Percentiles rank a stretch among this genome's conserved stretches.
These are phyloP conservation scores for Aureobasidium sp. DNA, from an alignment of 2,329 filamentous ascomycete genomes.

Conservation along the genomic window DNA sequence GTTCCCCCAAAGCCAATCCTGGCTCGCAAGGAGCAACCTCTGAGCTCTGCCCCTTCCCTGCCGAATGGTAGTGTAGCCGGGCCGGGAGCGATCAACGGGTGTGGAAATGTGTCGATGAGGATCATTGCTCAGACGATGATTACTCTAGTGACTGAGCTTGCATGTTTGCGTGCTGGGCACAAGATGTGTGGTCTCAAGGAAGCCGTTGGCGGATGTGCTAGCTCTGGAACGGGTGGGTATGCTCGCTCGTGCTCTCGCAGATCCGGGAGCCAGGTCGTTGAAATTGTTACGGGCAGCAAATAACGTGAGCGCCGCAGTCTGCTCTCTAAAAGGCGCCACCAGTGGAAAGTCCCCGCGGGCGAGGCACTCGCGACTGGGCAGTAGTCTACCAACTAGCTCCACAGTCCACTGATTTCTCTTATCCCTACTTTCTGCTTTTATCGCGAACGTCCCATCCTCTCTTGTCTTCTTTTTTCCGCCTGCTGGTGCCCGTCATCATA, in stretches of 20 bases:
- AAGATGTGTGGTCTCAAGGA: not conserved
- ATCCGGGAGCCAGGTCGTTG: constrained; percentile 9
- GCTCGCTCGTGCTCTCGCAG: constrained; percentile 5
- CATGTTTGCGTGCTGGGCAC: not conserved
- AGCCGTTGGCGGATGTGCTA: not conserved
- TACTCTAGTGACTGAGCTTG: not conserved
- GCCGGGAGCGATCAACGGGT: constrained; percentile 8
- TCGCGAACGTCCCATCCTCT: constrained; percentile 2
- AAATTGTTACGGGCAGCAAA: constrained; percentile 9
- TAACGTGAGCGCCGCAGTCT: constrained; percentile 2
- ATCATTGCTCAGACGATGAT: not conserved
- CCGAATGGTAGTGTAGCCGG: constrained; percentile 4
- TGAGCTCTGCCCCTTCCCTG: not conserved
- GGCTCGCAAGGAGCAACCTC: constrained; percentile 1
- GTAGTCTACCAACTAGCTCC: constrained; percentile 1
- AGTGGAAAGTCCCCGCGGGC: constrained; percentile 4
- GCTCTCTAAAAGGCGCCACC: constrained; percentile 1
- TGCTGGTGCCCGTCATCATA: not conserved
- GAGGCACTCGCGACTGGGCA: constrained; percentile 8
- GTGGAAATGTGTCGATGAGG: constrained; percentile 4
- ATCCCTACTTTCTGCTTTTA: constrained; percentile 8
- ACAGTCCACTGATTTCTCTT: constrained; percentile 7
- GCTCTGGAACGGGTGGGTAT: not conserved
- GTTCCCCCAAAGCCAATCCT: constrained; percentile 1
- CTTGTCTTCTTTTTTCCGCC: constrained; percentile 6